Conservation (phyloP, 805 yeast genomes). For the Saccharomycopsis olivae region DNA sequence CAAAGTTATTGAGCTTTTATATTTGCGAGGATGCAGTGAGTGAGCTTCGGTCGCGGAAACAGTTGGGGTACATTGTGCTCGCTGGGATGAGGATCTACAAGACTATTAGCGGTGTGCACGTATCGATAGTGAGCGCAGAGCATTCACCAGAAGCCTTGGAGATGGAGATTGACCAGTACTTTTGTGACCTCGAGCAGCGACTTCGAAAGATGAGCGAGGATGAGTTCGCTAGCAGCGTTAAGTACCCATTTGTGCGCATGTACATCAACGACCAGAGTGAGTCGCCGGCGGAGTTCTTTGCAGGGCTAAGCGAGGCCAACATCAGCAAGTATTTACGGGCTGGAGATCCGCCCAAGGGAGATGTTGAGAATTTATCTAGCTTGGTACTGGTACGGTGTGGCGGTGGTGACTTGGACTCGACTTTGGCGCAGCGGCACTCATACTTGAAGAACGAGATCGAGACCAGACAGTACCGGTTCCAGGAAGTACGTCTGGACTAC, state of each 20-base stretch:
- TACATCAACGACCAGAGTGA: slow-evolving; percentile 16
- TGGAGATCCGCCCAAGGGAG: no score
- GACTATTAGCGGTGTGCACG: slow-evolving; percentile 46
- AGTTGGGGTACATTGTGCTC: slow-evolving; percentile 52
- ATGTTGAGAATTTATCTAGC: no score
- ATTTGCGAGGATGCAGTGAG: slow-evolving; percentile 33
- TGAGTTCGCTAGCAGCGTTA: slow-evolving; percentile 27
- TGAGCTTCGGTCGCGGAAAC: slow-evolving; percentile 43
- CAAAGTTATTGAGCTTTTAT: slow-evolving; percentile 37
- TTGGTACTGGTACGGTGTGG: no score
- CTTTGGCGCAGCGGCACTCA: no score
- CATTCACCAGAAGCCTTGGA: slow-evolving; percentile 33
- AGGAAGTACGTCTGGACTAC: no score
- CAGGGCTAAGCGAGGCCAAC: no score
- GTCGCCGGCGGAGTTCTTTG: no score
- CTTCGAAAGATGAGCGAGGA: slow-evolving; percentile 25
- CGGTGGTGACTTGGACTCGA: no score
- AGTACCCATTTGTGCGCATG: slow-evolving; percentile 29
- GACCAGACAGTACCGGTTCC: no score
- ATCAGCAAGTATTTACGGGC: no score
- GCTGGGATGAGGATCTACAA: slow-evolving; percentile 45
- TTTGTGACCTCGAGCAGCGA: slow-evolving; percentile 31
- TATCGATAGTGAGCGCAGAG: slow-evolving; percentile 39
- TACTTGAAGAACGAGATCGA: no score
- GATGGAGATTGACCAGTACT: slow-evolving; percentile 36